Evolutionary conservation across 768 basidiomycete genomes (phyloP), one percentile per base, ranked within the genome.

Genomic region (Amanita jacksonii): DNA sequence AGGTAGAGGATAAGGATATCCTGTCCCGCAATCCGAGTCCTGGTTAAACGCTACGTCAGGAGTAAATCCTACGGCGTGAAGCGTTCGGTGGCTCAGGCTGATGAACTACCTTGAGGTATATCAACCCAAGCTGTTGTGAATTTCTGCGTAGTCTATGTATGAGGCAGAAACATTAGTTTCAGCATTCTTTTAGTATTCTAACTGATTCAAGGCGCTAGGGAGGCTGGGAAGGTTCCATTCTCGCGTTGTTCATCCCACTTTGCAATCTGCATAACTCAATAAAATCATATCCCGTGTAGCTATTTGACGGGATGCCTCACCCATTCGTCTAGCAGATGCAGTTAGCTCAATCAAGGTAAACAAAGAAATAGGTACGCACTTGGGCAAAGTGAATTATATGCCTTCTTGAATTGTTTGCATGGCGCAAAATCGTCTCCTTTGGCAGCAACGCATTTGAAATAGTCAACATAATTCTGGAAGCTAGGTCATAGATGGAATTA

Each of bases 351-450:
- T 27, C 19, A 38, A 30, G 38, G 41, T 31, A 38, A 38, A 31
- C 31, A 20, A 31, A 19, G 41, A 22, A 44, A 40, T 32, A 10
- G 20, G n/a, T 12, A 43, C 20, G 6, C 46, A 97, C 96, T 97
- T 51, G 96, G 96, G 69, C 96, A 99, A 48, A 98, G 79, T 32
- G 93, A 91, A 72, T 90, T 76, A 74, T 91, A 99, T 22, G 88
- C 88, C 63, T 80, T 78, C 71, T 85, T 87, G 80, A 99, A 99
- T 65, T 96, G 93, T 70, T 91, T 91, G 83, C 96, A 98, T 1
- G 96, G 92, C n/a, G 83, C 80, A 62, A 81, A 98, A 48, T 97
- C 96, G 54, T 99, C 96, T 53, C 96, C 96, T 70, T 96, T 98
- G 55, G 93, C 93, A 55, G 85, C 65, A 55, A 97, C 68, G 65